Base-by-base conservation (phyloP, 2,329 filamentous ascomycete species). In the Nemania sp. region DNA sequence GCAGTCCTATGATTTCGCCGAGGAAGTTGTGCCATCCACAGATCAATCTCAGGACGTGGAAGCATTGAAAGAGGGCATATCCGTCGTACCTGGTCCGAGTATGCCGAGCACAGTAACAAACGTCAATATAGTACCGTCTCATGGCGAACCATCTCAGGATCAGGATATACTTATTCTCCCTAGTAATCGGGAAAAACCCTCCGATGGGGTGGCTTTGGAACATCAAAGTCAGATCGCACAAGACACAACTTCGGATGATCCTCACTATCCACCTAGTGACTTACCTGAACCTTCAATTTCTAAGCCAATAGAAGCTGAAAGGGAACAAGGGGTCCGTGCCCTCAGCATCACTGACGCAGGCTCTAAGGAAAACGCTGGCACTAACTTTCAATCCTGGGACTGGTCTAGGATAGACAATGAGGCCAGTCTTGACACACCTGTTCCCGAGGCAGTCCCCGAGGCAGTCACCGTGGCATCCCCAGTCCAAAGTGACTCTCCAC, bases 221-320 rank as follows among this genome's bases (percentile, higher is more conserved):
- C 28, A 24, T 24, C 50, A 47, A 39, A 22, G 23, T 34, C 26
- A 40, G 14, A 20, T 30, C 24, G 24, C 17, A 20, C 30, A 41
- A 11, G 45, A 45, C 3, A 43, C 17, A 43, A 24, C 28, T 24
- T 22, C 6, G 6, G 54, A 53, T 24, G 7, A 17, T 7, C 11
- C 11, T 37, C 53, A 50, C 31, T 52, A 55, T 14, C 15, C 40
- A 40, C 40, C 20, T 11, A 41, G 64, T 17, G 62, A 67, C 15
- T 39, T 52, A 33, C 54, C 56, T 28, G 60, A 56, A n/a, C 31
- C 53, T 11, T 49, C 56, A 6, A 56, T 59, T 19, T 70, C 68
- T 54, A 71, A 69, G 52, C 62, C 63, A 26, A 72, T 73, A 57
- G 72, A 74, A 51, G 56, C 62, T 19, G 64, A 65, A 42, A 51